Base-by-base conservation (phyloP, 2,329 filamentous ascomycete genomes). In the Sporothrix luriei region DNA sequence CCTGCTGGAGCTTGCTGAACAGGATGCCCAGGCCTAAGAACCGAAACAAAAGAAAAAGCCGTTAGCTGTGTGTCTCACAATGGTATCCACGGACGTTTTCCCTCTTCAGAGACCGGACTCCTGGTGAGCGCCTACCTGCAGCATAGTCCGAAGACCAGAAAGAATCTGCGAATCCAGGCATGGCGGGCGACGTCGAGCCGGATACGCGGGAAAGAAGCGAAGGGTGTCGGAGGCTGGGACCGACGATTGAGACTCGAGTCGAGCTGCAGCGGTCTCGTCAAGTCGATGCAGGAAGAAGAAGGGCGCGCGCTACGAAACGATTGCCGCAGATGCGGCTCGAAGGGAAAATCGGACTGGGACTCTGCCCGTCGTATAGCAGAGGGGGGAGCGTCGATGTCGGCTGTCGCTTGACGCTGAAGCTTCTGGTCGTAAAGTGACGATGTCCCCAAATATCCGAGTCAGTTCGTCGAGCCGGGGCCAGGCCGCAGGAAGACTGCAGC, bases 111-210 rank as follows among this genome's bases (percentile, higher is more conserved):
- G 26, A 3, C 43, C 16, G n/a, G 54, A 14, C 13, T 7, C n/a
- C 5, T 19, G 29, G 19, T 21, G 19, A 14, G 19, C 40, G 3
- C 86, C 79, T 82, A 91, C 91, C 94, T 84, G 92, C 93, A 79
- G 94, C 94, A 85, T 98, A 98, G 86, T 99, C 95, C 78, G 88
- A 88, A 72, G 95, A 97, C 95, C 95, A 99, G 83, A 99, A 98
- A 66, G 94, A 97, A 82, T 94, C 93, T 75, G 93, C 90, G 82
- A 99, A 98, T 76, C 92, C 88, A 75, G 91, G 91, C 91, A 94
- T 94, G 78, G 80, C 88, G 77, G 57, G 74, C 69, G 59, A 74
- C 48, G 67, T 24, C 19, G 57, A 24, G 11, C 21, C 11, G 46
- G 55, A 33, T 33, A 29, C 29, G 46, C 43, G 21, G 21, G 38